Evolutionary conservation across 768 basidiomycete genomes (phyloP).

Genomic region (Pleurotus pulmonarius): DNA sequence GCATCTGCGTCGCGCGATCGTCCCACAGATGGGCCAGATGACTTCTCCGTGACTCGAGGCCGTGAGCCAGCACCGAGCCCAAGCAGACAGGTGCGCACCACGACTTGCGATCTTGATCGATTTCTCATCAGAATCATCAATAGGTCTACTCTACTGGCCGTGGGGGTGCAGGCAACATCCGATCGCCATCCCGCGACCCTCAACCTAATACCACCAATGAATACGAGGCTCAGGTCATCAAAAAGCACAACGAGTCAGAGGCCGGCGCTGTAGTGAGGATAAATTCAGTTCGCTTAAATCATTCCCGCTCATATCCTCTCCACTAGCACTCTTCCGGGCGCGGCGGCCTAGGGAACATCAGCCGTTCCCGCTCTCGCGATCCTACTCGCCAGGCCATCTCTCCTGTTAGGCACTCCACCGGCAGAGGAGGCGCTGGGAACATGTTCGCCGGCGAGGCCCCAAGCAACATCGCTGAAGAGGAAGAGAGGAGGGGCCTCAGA

Average conservation of each 20-base stretch:
- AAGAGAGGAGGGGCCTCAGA: slow-evolving; percentile 8
- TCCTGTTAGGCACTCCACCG: slow-evolving; percentile 12
- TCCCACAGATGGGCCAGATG: slow-evolving; percentile 44
- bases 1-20: slow-evolving; percentile 45
- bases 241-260: slow-evolving; percentile 26
- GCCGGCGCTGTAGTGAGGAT: slow-evolving; percentile 31
- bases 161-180: slow-evolving; percentile 84
- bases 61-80: slow-evolving; percentile 46
- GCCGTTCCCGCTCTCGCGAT: slow-evolving; percentile 52
- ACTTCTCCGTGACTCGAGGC: slow-evolving; percentile 55
- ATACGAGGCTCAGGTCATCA: slow-evolving; percentile 27
- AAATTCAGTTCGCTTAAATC: neutral
- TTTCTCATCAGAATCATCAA: slow-evolving; percentile 7
- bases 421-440: slow-evolving; percentile 17
- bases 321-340: slow-evolving; percentile 56
- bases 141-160: slow-evolving; percentile 61
- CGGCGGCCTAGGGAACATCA: slow-evolving; percentile 64
- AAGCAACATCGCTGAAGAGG: slow-evolving; percentile 6
- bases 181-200: slow-evolving; percentile 66
- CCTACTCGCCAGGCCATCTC: slow-evolving; percentile 9
- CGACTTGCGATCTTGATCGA: neutral
- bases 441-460: slow-evolving; percentile 9
- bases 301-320: neutral
- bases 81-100: slow-evolving; percentile 8
- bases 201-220: slow-evolving; percentile 23